Percentiles rank a stretch among this genome's conserved stretches.
phyloP scores from a whole-genome alignment of 1,139 yeast genomes.

The Casaregolazyma lundiana region DNA sequence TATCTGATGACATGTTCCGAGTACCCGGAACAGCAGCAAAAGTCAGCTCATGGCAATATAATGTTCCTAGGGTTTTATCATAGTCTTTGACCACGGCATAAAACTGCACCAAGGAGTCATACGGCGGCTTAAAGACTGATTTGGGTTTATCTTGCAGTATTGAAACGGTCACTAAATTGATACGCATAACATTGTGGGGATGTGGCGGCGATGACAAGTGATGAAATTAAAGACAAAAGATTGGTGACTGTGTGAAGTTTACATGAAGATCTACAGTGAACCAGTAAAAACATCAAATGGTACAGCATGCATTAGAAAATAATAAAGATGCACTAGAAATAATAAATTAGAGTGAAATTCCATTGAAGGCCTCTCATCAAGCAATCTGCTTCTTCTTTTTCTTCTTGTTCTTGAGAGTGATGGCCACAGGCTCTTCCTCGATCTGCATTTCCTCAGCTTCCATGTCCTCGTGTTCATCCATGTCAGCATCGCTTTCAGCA shows the following conservation, averaged over 20 bases:
- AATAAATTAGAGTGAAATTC: neutral
- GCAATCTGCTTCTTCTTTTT: constrained; percentile 21
- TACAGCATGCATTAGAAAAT: neutral
- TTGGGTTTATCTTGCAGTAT: constrained; percentile 2
- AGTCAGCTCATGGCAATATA: constrained; percentile 2
- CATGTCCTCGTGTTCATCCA: constrained; percentile 41
- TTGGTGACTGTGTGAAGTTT: neutral
- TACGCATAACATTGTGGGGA: constrained; percentile 4
- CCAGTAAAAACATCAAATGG: neutral
- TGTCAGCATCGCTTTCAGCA: constrained; percentile 60
- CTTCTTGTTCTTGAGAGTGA: constrained; percentile 64
- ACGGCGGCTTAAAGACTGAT: constrained; percentile 5
- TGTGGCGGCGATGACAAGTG: neutral
- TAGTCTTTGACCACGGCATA: constrained; percentile 10
- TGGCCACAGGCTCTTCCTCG: constrained; percentile 55
- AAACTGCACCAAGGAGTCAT: constrained; percentile 6
- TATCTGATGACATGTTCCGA: neutral
- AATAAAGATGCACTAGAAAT: neutral
- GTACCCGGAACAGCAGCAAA: constrained; percentile 4
- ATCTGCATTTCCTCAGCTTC: constrained; percentile 41
- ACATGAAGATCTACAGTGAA: neutral
- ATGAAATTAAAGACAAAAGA: neutral
- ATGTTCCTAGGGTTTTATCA: neutral
- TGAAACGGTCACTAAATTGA: constrained; percentile 7
- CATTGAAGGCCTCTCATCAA: neutral